A percentile compares a stretch with the other conserved stretches of the same genome.
Evolutionary conservation across 352 stramenopile genomes (phyloP).

Genomic region (Phytophthora chlamydospora): DNA sequence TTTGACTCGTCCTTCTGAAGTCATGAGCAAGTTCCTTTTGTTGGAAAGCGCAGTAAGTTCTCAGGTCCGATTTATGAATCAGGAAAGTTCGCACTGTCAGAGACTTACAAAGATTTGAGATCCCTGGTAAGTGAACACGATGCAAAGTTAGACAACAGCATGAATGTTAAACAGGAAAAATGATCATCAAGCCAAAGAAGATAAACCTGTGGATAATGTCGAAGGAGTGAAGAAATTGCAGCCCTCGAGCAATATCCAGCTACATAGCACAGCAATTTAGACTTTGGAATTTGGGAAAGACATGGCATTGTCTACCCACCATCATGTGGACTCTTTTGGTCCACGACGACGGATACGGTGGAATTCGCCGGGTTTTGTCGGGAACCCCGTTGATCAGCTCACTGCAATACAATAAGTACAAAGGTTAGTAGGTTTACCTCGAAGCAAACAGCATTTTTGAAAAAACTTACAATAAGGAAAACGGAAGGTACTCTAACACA

Average conservation of each 20-base stretch:
- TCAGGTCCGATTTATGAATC: conserved; percentile 1
- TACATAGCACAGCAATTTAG: conserved; percentile 20
- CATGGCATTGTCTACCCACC: conserved; percentile 27
- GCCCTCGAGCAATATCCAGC: conserved; percentile 69
- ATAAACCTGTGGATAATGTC: conserved; percentile 77
- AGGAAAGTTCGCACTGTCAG: background rate
- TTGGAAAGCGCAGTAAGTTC: background rate
- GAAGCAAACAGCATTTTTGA: background rate
- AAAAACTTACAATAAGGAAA: conserved; percentile 75
- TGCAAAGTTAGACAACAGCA: background rate
- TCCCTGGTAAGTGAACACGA: conserved; percentile 41
- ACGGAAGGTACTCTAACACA: conserved; percentile 78
- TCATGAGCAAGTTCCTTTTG: conserved; percentile 76
- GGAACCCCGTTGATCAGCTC: conserved; percentile 78
- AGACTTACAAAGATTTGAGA: conserved; percentile 78
- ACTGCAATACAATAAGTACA: conserved; percentile 44
- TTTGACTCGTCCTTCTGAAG: conserved; percentile 72
- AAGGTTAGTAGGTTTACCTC: background rate
- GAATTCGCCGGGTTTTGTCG: conserved; percentile 60
- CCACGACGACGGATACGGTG: conserved; percentile 71
- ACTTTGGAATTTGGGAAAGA: background rate
- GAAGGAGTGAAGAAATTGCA: conserved; percentile 85
- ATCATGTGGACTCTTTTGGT: conserved; percentile 84
- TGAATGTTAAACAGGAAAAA: background rate
- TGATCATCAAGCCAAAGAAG: background rate